Conservation (phyloP, 371 early-diverging fungal genomes). For the Mortierella sp. region DNA sequence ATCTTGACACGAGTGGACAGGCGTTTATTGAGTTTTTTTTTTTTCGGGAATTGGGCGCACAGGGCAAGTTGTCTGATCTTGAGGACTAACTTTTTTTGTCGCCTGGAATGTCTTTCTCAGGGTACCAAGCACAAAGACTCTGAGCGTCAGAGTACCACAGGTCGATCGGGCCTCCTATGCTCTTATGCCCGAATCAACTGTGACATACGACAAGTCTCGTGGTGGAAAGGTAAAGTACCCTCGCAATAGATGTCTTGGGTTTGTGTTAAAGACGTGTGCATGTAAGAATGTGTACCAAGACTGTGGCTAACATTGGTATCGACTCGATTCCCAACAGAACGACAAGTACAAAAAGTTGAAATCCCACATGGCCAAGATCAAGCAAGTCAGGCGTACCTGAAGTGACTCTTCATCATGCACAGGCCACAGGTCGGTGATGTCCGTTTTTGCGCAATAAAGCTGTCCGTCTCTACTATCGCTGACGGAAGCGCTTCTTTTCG, state of each 20-base stretch:
- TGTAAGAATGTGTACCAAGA: not conserved
- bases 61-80: not conserved
- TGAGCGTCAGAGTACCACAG: conserved; percentile 43
- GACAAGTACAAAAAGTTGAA: conserved; percentile 51
- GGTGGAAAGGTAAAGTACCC: conserved; percentile 37
- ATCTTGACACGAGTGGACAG: too few species aligned
- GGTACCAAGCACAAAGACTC: conserved; percentile 17
- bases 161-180: conserved; percentile 41
- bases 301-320: not conserved
- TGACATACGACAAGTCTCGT: conserved; percentile 44
- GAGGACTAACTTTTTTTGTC: not conserved
- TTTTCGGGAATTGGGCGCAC: not conserved
- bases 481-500: too few species aligned
- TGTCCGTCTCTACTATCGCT: too few species aligned
- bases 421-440: too few species aligned
- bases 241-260: not conserved
- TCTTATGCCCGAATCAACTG: conserved; percentile 45
- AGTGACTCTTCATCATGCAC: not conserved
- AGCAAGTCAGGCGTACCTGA: conserved; percentile 40
- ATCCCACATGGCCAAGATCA: conserved; percentile 53
- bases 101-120: not conserved
- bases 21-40: too few species aligned
- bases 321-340: too few species aligned
- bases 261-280: not conserved
- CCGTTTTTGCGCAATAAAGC: too few species aligned